phyloP scores from a whole-genome alignment of 768 basidiomycete species.

The Tulasnella sp. region DNA sequence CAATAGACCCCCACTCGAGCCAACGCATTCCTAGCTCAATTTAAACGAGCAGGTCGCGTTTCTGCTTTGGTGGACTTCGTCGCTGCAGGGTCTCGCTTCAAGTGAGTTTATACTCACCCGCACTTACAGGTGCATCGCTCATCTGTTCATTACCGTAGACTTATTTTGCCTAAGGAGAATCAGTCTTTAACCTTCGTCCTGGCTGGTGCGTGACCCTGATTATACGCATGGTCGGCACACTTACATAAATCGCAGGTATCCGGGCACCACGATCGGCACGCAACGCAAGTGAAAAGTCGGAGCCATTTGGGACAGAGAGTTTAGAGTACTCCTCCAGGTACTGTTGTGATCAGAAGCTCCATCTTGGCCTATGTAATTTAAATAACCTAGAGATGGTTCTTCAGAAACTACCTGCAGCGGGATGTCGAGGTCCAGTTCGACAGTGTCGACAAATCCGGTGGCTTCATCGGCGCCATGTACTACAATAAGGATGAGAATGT shows the following conservation, averaged over 20 bases:
- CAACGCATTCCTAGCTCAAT: constrained; percentile 75
- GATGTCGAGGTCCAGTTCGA: constrained; percentile 93
- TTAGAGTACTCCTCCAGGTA: constrained; percentile 51
- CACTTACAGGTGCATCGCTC: neutral
- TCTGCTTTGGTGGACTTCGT: constrained; percentile 88
- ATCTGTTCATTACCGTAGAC: constrained; percentile 32
- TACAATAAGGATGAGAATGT: constrained; percentile 78
- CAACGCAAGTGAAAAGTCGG: constrained; percentile 61
- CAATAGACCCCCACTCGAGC: constrained; percentile 59
- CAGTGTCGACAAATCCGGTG: constrained; percentile 84
- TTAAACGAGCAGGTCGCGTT: constrained; percentile 80
- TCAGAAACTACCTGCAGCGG: constrained; percentile 79
- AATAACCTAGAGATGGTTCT: neutral
- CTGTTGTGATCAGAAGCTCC: no score
- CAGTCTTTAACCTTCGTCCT: constrained; percentile 89
- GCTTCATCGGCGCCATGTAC: constrained; percentile 85
- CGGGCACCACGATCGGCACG: constrained; percentile 83
- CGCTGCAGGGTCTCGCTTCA: constrained; percentile 90
- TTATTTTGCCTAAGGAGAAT: constrained; percentile 83
- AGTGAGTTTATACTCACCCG: constrained; percentile 36
- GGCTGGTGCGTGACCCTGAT: constrained; percentile 43
- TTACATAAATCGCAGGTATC: constrained; percentile 47
- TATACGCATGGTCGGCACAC: constrained; percentile 1
- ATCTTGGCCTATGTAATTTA: neutral
- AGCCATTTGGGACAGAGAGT: constrained; percentile 80